These are phyloP conservation scores for Jaltomata sinuosa DNA, from an alignment of 257 asterid species.

Conservation along the genomic window DNA sequence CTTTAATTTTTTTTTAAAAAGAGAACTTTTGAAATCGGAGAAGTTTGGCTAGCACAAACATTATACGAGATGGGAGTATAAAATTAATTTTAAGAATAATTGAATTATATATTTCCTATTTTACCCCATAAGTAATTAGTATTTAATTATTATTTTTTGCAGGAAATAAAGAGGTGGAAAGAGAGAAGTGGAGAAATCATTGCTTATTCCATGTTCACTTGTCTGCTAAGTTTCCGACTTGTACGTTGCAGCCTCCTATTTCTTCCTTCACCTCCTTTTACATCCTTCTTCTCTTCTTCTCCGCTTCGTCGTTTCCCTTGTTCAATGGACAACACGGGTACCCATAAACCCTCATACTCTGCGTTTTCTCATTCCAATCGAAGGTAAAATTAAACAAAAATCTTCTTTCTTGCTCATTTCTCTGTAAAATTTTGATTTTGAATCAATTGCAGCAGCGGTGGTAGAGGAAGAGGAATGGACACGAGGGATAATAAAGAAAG, in stretches of 20 bases:
- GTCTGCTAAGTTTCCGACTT: constrained; percentile 19
- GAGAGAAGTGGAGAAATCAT: too few species aligned
- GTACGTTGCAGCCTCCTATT: constrained; percentile 21
- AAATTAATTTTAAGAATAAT: too few species aligned
- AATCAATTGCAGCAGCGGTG: constrained; percentile 30
- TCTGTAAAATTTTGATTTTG: not conserved
- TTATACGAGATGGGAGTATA: too few species aligned
- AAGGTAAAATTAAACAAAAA: constrained; percentile 14
- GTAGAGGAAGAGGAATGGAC: constrained; percentile 27
- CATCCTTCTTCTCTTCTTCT: constrained; percentile 15
- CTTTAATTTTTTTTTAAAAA: too few species aligned
- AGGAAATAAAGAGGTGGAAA: too few species aligned
- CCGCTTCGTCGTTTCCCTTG: constrained; percentile 6
- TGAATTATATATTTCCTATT: too few species aligned
- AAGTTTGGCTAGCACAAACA: too few species aligned
- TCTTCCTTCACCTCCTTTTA: constrained; percentile 7
- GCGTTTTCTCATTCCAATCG: constrained; percentile 31
- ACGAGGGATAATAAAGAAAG: constrained; percentile 26
- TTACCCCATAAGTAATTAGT: too few species aligned
- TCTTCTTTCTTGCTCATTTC: not conserved
- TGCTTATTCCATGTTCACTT: not conserved
- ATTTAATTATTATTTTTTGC: too few species aligned
- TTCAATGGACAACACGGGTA: not conserved
- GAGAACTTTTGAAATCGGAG: too few species aligned
- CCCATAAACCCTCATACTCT: constrained; percentile 14